Conservation (phyloP, 1,139 yeast species). For the Pichia sp. region DNA sequence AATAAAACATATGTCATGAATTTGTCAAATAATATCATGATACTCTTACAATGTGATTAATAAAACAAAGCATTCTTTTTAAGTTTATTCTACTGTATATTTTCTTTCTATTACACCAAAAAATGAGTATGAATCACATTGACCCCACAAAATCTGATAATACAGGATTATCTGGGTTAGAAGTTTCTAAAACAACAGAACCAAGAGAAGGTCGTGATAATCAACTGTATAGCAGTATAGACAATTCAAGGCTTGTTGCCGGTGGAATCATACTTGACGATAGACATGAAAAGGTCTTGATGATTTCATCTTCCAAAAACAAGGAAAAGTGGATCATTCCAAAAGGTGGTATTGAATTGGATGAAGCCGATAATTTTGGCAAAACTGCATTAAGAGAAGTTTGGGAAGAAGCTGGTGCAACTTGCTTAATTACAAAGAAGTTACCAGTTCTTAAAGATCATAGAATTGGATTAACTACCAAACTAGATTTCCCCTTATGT, state of each 20-base stretch:
- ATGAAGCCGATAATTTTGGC: slow-evolving; percentile 50
- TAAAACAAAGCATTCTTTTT: no score
- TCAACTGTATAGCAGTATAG: slow-evolving; percentile 8
- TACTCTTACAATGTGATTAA: no score
- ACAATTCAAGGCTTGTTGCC: slow-evolving; percentile 71
- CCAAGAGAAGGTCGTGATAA: slow-evolving; percentile 13
- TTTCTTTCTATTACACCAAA: background rate
- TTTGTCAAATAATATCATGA: no score
- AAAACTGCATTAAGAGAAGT: slow-evolving; percentile 76
- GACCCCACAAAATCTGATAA: background rate
- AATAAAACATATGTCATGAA: background rate
- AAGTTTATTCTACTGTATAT: background rate
- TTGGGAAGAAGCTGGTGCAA: slow-evolving; percentile 97
- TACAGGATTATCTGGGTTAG: background rate
- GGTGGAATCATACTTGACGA: slow-evolving; percentile 75
- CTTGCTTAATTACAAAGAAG: slow-evolving; percentile 48
- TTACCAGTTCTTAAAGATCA: slow-evolving; percentile 66
- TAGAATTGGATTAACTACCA: slow-evolving; percentile 30
- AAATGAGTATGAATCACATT: background rate
- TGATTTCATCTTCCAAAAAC: slow-evolving; percentile 69
- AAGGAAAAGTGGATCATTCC: slow-evolving; percentile 79
- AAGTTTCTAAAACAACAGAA: background rate
- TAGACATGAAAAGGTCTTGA: slow-evolving; percentile 53
- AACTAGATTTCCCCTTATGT: slow-evolving; percentile 50
- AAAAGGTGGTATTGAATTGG: slow-evolving; percentile 90